These are phyloP conservation scores for Ophiostoma sp. DNA, from an alignment of 2,329 filamentous ascomycete species.

Conservation along the genomic window DNA sequence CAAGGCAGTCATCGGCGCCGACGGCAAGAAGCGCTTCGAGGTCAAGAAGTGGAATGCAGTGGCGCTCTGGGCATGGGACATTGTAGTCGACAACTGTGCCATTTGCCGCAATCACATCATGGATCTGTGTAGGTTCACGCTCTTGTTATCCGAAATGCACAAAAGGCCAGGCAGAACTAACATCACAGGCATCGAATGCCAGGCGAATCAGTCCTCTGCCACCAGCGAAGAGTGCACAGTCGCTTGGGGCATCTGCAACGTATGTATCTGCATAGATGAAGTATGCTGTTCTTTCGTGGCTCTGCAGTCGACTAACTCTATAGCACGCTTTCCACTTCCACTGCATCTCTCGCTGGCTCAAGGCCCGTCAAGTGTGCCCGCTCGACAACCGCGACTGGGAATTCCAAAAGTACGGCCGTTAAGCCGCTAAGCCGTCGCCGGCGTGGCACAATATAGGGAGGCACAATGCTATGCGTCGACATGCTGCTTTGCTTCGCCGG, in stretches of 20 bases:
- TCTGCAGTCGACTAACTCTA: neutral
- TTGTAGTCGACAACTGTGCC: slow-evolving; percentile 98
- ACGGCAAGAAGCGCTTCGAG: slow-evolving; percentile 73
- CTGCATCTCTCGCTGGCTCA: slow-evolving; percentile 98
- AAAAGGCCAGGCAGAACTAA: slow-evolving; percentile 7
- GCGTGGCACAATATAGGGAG: neutral
- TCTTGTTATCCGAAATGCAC: neutral
- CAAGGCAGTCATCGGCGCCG: slow-evolving; percentile 33
- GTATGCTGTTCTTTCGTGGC: neutral
- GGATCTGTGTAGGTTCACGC: slow-evolving; percentile 71
- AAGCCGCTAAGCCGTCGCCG: slow-evolving; percentile 38
- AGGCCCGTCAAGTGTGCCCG: slow-evolving; percentile 97
- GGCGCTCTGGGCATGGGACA: slow-evolving; percentile 98
- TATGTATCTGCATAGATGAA: slow-evolving; percentile 49
- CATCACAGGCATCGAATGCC: slow-evolving; percentile 83
- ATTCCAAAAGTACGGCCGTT: slow-evolving; percentile 90
- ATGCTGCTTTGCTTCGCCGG: neutral
- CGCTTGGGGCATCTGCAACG: slow-evolving; percentile 98
- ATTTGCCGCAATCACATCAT: slow-evolving; percentile 99
- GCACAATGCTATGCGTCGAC: neutral
- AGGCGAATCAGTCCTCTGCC: slow-evolving; percentile 95
- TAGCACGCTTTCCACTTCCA: slow-evolving; percentile 99
- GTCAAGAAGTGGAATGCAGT: slow-evolving; percentile 99
- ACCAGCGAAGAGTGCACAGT: slow-evolving; percentile 98
- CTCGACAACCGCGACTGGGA: slow-evolving; percentile 99